Evolutionary conservation across 2,329 filamentous ascomycete genomes (phyloP).

Genomic region (Onygena corvina): DNA sequence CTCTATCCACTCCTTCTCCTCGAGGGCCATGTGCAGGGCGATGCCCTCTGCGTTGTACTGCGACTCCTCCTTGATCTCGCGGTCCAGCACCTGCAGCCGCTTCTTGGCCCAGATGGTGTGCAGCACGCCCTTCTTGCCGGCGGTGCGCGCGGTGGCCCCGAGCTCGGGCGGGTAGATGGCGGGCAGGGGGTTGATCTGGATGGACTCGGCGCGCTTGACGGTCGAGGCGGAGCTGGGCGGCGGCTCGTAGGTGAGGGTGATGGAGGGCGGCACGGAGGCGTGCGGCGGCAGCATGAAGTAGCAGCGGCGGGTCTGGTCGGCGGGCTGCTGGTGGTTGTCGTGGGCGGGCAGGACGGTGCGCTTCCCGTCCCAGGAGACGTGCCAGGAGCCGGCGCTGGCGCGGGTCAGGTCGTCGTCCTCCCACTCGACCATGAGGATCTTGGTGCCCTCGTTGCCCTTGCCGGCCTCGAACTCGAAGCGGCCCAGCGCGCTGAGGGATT

Average conservation of each 20-base stretch:
- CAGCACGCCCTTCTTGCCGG: constrained; percentile 67
- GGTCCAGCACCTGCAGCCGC: constrained; percentile 59
- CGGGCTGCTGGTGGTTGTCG: constrained; percentile 46
- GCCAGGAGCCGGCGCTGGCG: constrained; percentile 49
- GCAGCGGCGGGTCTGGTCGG: constrained; percentile 48
- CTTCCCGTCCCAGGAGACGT: constrained; percentile 75
- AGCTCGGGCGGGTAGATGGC: constrained; percentile 74
- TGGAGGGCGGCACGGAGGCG: constrained; percentile 56
- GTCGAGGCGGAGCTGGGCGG: constrained; percentile 31
- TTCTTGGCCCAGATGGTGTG: constrained; percentile 88
- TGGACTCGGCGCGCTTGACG: constrained; percentile 33
- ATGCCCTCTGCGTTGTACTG: constrained; percentile 66
- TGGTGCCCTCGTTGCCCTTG: constrained; percentile 69
- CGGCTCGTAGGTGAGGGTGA: constrained; percentile 50
- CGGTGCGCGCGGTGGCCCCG: constrained; percentile 51
- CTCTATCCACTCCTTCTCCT: constrained; percentile 77
- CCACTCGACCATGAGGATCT: constrained; percentile 91
- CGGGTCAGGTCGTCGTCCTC: constrained; percentile 47
- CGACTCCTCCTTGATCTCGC: constrained; percentile 64
- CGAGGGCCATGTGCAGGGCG: constrained; percentile 68
- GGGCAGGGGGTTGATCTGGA: constrained; percentile 65
- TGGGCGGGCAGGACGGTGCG: constrained; percentile 55
- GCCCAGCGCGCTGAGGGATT: constrained; percentile 51
- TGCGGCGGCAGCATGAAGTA: constrained; percentile 73
- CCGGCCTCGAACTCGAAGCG: constrained; percentile 78